Evolutionary conservation across 2,329 filamentous ascomycete species (phyloP).

Genomic region (Orbilia oligospora): DNA sequence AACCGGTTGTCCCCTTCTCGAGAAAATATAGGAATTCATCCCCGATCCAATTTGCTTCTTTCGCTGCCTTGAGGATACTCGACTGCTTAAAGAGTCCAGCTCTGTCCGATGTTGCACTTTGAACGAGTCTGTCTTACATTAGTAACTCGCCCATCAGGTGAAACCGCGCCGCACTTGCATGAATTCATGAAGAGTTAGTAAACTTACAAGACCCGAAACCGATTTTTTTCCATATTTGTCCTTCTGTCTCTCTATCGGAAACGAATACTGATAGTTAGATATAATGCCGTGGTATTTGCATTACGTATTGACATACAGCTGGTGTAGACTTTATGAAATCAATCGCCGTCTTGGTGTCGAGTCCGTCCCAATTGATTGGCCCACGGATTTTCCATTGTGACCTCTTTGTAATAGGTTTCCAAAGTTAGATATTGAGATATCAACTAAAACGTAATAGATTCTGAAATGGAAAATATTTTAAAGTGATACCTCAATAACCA

Average conservation of each 20-base stretch:
- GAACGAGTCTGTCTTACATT: conserved; percentile 22
- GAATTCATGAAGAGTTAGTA: too few relatives aligned
- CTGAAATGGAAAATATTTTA: neutral
- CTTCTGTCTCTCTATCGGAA: conserved; percentile 37
- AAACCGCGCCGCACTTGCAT: neutral
- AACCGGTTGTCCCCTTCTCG: conserved; percentile 44
- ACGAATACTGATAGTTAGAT: neutral
- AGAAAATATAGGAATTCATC: conserved; percentile 49
- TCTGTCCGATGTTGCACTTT: conserved; percentile 28
- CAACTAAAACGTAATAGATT: neutral
- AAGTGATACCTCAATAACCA: conserved; percentile 38
- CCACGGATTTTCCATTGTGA: conserved; percentile 52
- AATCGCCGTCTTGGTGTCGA: conserved; percentile 15
- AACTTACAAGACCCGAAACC: conserved; percentile 47
- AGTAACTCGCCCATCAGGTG: neutral
- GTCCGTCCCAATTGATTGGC: conserved; percentile 49
- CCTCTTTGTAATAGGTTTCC: conserved; percentile 7
- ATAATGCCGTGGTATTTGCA: neutral
- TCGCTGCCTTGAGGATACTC: conserved; percentile 27
- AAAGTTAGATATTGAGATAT: neutral
- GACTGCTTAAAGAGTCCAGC: conserved; percentile 17
- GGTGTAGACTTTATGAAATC: conserved; percentile 46
- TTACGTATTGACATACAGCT: conserved; percentile 11
- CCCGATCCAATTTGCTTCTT: conserved; percentile 46
- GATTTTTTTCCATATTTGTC: conserved; percentile 51